Evolutionary conservation across 2,329 filamentous ascomycete species (phyloP), one percentile per base, ranked within the genome.

Genomic region (Nothophoma quercina): DNA sequence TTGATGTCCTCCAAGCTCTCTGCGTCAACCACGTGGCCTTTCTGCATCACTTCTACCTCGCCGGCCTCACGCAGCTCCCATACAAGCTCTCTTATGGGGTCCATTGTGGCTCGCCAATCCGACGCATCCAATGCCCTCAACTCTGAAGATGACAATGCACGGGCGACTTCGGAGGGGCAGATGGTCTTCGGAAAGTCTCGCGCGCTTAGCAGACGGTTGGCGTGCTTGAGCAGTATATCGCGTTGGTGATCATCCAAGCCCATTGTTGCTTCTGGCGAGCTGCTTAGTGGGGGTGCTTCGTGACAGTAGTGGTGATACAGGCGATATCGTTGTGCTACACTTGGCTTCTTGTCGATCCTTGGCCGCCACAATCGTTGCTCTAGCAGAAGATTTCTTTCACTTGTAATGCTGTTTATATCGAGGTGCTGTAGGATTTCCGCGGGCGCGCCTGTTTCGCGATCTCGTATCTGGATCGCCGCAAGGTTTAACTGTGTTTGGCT

Each of bases 151-250:
- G 77, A 75, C 7, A 82, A 64, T 1, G 78, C 74, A 21, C 81
- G 73, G 1, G 80, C 78, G 30, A 81, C 73, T 66, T 82, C 80
- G 12, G 79, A 82, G 4, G 80, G 81, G 59, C 81, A 83, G 55
- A 82, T 77, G 0, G 81, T 83, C 61, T 82, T 82, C 9, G 80
- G 81, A 41, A 65, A 71, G 15, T 64, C 58, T 29, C 77, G 67
- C 8, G 60, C 40, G 26, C 55, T 48, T 16, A 78, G 62, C 19
- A 77, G 63, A 23, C 51, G 54, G 28, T 60, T 29, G 36, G 74
- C 60, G 59, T 63, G 64, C 25, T 32, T 23, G 18, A 56, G 35
- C 43, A 63, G 42, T 15, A 65, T 51, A 3, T 42, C 32, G 16
- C 40, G 56, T 46, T 68, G 59, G 29, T 48, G 39, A 26, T 60